phyloP scores from a whole-genome alignment of 2,329 filamentous ascomycete species.

The Lojkania enalia region DNA sequence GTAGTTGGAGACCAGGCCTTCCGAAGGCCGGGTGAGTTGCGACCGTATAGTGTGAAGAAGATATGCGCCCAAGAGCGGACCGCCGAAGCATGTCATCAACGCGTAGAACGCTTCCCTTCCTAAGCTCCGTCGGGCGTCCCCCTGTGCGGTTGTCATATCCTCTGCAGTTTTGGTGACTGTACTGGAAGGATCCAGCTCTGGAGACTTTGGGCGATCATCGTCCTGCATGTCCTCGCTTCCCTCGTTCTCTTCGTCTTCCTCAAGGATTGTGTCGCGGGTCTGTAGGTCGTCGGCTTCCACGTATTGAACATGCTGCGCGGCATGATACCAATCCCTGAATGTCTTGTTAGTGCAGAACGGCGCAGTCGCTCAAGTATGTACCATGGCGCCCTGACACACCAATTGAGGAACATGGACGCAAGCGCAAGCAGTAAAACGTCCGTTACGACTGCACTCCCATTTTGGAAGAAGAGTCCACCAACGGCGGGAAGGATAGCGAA shows the following conservation, averaged over 20 bases:
- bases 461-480: constrained; percentile 81
- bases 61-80: constrained; percentile 78
- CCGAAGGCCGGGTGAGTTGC: constrained; percentile 80
- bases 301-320: constrained; percentile 48
- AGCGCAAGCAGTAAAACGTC: constrained; percentile 81
- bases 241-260: constrained; percentile 40
- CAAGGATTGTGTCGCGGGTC: constrained; percentile 29
- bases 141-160: constrained; percentile 21
- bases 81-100: constrained; percentile 75
- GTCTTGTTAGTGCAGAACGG: constrained; percentile 12
- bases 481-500: constrained; percentile 84
- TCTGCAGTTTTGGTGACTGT: constrained; percentile 4
- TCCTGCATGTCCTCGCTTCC: constrained; percentile 26
- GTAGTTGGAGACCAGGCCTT: constrained; percentile 87
- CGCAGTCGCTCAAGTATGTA: constrained; percentile 49
- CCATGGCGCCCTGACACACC: constrained; percentile 91
- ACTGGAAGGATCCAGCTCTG: constrained; percentile 13
- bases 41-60: constrained; percentile 79
- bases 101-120: constrained; percentile 75
- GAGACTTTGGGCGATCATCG: constrained; percentile 9
- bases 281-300: constrained; percentile 22
- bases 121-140: constrained; percentile 64
- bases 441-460: constrained; percentile 81
- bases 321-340: constrained; percentile 57
- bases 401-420: constrained; percentile 85